phyloP scores from a whole-genome alignment of 2,329 filamentous ascomycete species.

The Cladobotryum protrusum region DNA sequence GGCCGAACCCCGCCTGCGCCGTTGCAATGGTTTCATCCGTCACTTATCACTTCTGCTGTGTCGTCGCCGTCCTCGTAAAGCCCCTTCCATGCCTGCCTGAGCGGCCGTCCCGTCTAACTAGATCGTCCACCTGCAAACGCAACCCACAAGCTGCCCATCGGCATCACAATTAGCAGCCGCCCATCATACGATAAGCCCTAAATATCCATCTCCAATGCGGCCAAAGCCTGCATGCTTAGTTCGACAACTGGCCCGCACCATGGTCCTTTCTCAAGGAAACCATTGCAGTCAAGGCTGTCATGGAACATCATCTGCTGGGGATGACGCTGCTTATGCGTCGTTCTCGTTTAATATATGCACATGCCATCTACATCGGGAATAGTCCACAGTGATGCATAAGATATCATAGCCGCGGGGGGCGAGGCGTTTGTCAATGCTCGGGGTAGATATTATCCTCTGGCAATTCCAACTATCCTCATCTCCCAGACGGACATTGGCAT shows the following conservation, averaged over 20 bases:
- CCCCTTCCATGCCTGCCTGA: slow-evolving; percentile 4
- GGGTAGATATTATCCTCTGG: too few relatives aligned
- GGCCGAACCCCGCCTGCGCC: slow-evolving; percentile 9
- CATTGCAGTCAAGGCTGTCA: background rate
- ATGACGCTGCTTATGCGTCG: too few relatives aligned
- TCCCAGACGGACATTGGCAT: too few relatives aligned
- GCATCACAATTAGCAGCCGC: background rate
- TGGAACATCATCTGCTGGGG: background rate
- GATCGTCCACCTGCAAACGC: background rate
- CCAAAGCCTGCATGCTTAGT: background rate
- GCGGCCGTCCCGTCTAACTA: slow-evolving; percentile 4
- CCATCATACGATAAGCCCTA: background rate
- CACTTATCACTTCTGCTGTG: background rate
- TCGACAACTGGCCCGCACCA: background rate
- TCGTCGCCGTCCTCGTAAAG: background rate
- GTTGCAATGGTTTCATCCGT: slow-evolving; percentile 10
- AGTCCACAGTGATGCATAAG: too few relatives aligned
- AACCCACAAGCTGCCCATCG: background rate
- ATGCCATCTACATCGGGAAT: too few relatives aligned
- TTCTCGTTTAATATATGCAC: too few relatives aligned
- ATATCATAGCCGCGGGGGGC: too few relatives aligned
- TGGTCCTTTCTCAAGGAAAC: background rate
- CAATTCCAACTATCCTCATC: too few relatives aligned
- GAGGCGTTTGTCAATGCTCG: too few relatives aligned
- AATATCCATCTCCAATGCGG: background rate